Base-by-base conservation (phyloP, 1,139 yeast species). In the Candida sp. region DNA sequence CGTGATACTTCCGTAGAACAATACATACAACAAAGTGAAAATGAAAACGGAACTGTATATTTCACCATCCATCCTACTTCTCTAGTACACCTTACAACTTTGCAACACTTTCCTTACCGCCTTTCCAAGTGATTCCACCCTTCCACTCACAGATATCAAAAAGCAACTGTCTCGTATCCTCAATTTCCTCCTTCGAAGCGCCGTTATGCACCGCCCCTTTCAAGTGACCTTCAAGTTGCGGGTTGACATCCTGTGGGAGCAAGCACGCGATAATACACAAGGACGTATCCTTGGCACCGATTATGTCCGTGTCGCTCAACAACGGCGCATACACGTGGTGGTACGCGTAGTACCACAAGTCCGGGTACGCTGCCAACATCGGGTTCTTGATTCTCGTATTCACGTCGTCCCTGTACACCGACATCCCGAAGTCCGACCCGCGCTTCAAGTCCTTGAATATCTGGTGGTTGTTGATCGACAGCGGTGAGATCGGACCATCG, bases 191-290 rank as follows among this genome's bases (percentile, higher is more conserved):
- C 40, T 66, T 65, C 3, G 88, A 75, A 7, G 90, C 89, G 0
- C 97, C 97, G 39, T 85, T 81, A 62, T 90, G 91, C 48, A 86
- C 53, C 0, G 97, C 97, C 0, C 98, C 98, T 62, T 80, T 82
- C 54, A 92, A 75, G 64, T 92, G 98, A 0, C 98, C 98, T 68
- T 90, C 90, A 57, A 92, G 75, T 63, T 92, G 97, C 7, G 40
- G 38, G 0, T 97, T 90, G 12, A 92, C 97, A 66, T 92, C 96
- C 64, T 90, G 97, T 0, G 98, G 97, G 9, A 92, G 85, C 61
- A 93, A 77, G 54, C 93, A 80, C 1, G 96, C 88, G 32, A 92
- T 82, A 4, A 92, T 84, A 42, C 90, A 86, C 58, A 90, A 67
- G 37, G 94, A 85, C 0, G 97, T 88, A 55, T 91, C 96, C 54